Conservation (phyloP, 164 flowering plant genomes). For the Aristolochia fimbriata region DNA sequence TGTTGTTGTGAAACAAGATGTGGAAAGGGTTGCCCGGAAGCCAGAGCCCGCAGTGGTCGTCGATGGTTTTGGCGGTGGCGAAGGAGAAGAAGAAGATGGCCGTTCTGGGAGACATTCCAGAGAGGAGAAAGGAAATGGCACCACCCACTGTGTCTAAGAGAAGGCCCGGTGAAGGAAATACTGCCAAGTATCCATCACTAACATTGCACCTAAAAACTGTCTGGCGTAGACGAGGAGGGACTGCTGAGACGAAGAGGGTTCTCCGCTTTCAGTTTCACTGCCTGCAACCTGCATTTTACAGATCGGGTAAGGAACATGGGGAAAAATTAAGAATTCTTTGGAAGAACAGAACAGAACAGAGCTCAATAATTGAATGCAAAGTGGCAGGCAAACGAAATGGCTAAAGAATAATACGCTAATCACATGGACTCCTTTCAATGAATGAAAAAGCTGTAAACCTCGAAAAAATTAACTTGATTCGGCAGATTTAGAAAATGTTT, state of each 20-base stretch:
- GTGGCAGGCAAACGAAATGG: too few species aligned
- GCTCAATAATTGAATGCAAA: too few species aligned
- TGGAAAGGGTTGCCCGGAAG: slow-evolving; percentile 92
- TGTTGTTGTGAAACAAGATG: slow-evolving; percentile 64
- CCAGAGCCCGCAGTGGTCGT: slow-evolving; percentile 93
- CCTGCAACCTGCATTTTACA: slow-evolving; percentile 39
- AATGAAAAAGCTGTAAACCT: too few species aligned
- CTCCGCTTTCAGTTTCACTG: slow-evolving; percentile 20
- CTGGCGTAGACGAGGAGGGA: slow-evolving; percentile 37
- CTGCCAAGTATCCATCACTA: slow-evolving; percentile 89
- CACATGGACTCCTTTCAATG: too few species aligned
- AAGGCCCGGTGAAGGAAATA: slow-evolving; percentile 93
- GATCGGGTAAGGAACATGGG: too few species aligned
- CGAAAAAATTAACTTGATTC: too few species aligned
- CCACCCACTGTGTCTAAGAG: slow-evolving; percentile 86
- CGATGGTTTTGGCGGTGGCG: slow-evolving; percentile 88
- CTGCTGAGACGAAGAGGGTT: slow-evolving; percentile 7
- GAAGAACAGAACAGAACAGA: neutral
- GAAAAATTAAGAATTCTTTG: too few species aligned
- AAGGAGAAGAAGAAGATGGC: slow-evolving; percentile 96
- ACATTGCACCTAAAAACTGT: slow-evolving; percentile 76
- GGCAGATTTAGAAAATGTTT: too few species aligned
- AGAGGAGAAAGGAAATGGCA: slow-evolving; percentile 76
- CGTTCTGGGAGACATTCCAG: slow-evolving; percentile 89
- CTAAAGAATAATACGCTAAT: too few species aligned